Percentiles rank a stretch among this genome's conserved stretches.
Conservation (phyloP, 1,139 yeast genomes). For the Yamadazyma dendronema region DNA sequence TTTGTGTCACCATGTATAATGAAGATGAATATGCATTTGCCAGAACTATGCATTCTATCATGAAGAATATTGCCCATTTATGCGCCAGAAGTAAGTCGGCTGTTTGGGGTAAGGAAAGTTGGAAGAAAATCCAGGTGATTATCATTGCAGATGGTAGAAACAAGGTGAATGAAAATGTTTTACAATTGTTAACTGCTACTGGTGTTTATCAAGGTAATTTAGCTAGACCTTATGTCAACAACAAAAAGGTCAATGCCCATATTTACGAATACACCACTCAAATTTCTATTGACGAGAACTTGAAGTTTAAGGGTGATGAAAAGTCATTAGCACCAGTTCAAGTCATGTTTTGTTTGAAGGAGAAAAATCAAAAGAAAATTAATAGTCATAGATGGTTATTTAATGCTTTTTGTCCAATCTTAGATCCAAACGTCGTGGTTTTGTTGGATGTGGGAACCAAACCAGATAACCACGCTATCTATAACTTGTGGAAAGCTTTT, state of each 20-base stretch:
- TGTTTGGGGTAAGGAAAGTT: constrained; percentile 92
- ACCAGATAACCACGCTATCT: constrained; percentile 80
- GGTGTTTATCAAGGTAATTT: constrained; percentile 97
- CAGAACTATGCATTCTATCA: constrained; percentile 89
- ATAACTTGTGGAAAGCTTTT: constrained; percentile 95
- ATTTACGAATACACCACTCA: constrained; percentile 92
- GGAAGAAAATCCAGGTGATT: constrained; percentile 92
- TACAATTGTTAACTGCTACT: constrained; percentile 84
- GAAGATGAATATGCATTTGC: constrained; percentile 88
- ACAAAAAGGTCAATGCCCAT: constrained; percentile 87
- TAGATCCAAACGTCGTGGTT: constrained; percentile 85
- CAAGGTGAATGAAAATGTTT: constrained; percentile 75
- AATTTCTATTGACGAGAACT: constrained; percentile 77
- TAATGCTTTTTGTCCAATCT: constrained; percentile 85
- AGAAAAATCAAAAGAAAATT: constrained; percentile 82
- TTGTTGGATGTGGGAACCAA: constrained; percentile 91
- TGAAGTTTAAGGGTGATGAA: constrained; percentile 75
- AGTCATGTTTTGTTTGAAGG: constrained; percentile 85
- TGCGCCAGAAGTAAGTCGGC: constrained; percentile 77
- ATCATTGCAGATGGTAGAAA: constrained; percentile 93
- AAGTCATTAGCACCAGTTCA: constrained; percentile 92
- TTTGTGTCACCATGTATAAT: constrained; percentile 94
- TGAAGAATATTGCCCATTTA: constrained; percentile 86
- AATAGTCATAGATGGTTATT: constrained; percentile 96
- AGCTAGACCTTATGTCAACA: constrained; percentile 90